A percentile compares a stretch with the other conserved stretches of the same genome.
These are phyloP conservation scores for Fusarium longipes DNA, from an alignment of 2,329 filamentous ascomycete species.

Conservation along the genomic window DNA sequence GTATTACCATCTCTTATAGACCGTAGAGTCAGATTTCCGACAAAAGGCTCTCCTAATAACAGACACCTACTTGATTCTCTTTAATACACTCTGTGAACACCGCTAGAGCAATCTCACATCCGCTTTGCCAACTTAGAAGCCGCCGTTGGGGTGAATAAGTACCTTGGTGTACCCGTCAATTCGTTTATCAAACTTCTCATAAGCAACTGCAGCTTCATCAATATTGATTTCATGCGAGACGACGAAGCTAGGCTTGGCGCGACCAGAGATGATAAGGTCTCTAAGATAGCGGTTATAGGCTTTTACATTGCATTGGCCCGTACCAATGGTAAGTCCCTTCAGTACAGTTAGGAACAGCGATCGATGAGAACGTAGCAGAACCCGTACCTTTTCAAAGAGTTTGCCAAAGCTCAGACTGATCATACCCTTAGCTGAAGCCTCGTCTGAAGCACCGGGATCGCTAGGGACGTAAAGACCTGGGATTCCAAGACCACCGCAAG, in stretches of 20 bases:
- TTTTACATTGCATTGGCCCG: constrained; percentile 76
- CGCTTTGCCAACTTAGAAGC: constrained; percentile 27
- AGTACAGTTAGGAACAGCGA: not conserved
- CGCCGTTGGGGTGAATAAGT: constrained; percentile 72
- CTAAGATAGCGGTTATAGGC: constrained; percentile 73
- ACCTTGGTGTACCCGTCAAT: constrained; percentile 77
- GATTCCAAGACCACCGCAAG: constrained; percentile 71
- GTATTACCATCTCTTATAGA: too few relatives aligned
- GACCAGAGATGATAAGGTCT: constrained; percentile 72
- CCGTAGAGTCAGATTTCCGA: not conserved
- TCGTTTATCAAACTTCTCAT: constrained; percentile 74
- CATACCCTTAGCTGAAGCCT: constrained; percentile 70
- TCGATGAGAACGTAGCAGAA: accelerated
- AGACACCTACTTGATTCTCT: not conserved
- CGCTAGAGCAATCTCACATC: not conserved
- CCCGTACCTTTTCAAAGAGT: constrained; percentile 70
- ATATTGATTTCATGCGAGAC: constrained; percentile 73
- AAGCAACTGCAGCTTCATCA: constrained; percentile 69
- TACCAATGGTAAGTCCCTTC: constrained; percentile 68
- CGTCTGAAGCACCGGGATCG: constrained; percentile 72
- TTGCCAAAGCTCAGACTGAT: constrained; percentile 74
- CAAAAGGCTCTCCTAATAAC: not conserved
- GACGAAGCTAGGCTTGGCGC: constrained; percentile 74
- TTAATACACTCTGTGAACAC: not conserved
- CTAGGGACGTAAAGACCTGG: constrained; percentile 63